These are phyloP conservation scores for Trypanosomatidae sp. DNA, from an alignment of 208 protist species.

Conservation along the genomic window DNA sequence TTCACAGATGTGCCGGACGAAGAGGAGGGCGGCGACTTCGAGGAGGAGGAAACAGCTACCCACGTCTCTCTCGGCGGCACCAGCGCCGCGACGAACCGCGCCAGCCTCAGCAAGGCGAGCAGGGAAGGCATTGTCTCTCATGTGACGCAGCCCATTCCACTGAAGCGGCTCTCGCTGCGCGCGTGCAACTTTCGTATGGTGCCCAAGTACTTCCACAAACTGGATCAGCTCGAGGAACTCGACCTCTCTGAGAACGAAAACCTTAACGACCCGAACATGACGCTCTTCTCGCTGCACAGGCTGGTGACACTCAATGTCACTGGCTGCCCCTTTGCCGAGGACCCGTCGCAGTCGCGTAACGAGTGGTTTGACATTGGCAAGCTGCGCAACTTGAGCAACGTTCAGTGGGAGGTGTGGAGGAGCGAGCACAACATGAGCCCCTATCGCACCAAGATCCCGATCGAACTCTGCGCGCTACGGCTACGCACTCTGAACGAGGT, in stretches of 20 bases:
- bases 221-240: conserved; percentile 74
- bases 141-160: conserved; percentile 63
- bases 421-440: conserved; percentile 76
- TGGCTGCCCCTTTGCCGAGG: conserved; percentile 82
- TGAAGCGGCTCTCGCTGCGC: conserved; percentile 71
- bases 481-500: conserved; percentile 72
- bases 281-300: conserved; percentile 79
- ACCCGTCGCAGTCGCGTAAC: conserved; percentile 54
- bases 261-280: conserved; percentile 87
- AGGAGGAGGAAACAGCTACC: conserved; percentile 39
- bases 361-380: conserved; percentile 91
- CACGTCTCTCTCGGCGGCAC: conserved; percentile 30
- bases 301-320: conserved; percentile 77
- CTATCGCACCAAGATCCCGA: conserved; percentile 82
- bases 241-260: conserved; percentile 84
- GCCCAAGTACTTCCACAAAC: conserved; percentile 90
- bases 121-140: conserved; percentile 60
- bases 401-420: conserved; percentile 86
- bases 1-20: conserved; percentile 4
- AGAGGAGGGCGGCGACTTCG: conserved; percentile 14
- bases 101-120: conserved; percentile 74
- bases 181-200: conserved; percentile 69
- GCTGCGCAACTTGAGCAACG: conserved; percentile 57
- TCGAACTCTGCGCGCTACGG: conserved; percentile 77
- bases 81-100: conserved; percentile 32